Conservation (phyloP, 164 flowering plant species). For the Vitis amurensis region DNA sequence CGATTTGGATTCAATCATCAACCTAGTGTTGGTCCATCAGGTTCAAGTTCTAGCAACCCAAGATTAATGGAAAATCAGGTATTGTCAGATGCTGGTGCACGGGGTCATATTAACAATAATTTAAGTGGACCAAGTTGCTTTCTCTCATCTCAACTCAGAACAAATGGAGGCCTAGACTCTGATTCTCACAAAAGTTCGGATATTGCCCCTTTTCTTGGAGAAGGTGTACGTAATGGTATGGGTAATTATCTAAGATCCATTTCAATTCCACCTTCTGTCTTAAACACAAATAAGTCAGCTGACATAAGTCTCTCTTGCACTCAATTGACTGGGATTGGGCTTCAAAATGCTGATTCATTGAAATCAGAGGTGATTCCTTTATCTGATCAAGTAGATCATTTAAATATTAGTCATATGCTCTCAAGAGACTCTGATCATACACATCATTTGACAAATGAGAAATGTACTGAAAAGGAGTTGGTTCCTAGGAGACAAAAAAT, state of each 20-base stretch:
- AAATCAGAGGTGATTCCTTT: constrained; percentile 13
- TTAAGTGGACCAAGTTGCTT: constrained; percentile 15
- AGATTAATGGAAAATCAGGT: constrained; percentile 27
- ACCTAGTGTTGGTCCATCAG: constrained; percentile 23
- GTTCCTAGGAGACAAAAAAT: constrained; percentile 16
- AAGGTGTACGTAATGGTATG: constrained; percentile 16
- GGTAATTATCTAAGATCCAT: constrained; percentile 9
- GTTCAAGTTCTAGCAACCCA: constrained; percentile 17
- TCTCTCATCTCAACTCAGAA: constrained; percentile 13
- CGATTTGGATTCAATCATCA: constrained; percentile 22
- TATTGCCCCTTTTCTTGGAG: constrained; percentile 22
- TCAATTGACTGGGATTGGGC: constrained; percentile 10
- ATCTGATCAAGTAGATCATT: constrained; percentile 12
- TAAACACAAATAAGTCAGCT: constrained; percentile 15
- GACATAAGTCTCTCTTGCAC: constrained; percentile 12
- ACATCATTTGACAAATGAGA: constrained; percentile 10
- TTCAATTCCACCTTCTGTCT: constrained; percentile 17
- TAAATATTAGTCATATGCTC: constrained; percentile 12
- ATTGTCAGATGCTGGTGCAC: constrained; percentile 12
- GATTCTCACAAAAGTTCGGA: constrained; percentile 17
- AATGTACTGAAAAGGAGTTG: constrained; percentile 10
- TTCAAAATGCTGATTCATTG: constrained; percentile 24
- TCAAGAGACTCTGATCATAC: constrained; percentile 10
- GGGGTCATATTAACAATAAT: constrained; percentile 14
- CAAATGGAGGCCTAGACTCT: constrained; percentile 12